Base-by-base conservation (phyloP, 169 alveolate species). In the Miamiensis avidus region DNA sequence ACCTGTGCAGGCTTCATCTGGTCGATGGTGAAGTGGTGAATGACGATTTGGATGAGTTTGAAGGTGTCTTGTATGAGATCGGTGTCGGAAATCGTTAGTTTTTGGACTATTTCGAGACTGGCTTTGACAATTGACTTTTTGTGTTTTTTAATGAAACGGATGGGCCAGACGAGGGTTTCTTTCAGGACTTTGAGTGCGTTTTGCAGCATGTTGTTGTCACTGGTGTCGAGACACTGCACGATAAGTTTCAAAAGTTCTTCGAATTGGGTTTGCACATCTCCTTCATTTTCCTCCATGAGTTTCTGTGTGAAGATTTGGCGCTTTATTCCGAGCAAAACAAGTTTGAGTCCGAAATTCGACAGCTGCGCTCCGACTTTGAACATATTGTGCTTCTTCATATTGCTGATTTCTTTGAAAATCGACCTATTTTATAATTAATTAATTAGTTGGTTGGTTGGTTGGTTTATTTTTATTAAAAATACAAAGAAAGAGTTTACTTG, bases 51-150 rank as follows among this genome's bases (percentile, higher is more conserved):
- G 6, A 79, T 64, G n/a, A 79, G n/a, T 30, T 79, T 79, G 29
- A 79, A 79, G 29, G 84, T 79, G 34, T 79, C 84, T 29, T 74
- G 1, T 29, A 79, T 49, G 64, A 79, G 20, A 11, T 79, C 84
- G 27, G 15, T 29, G 28, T 79, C 84, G 0, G 84, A 34, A 72
- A 34, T 49, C 0, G 84, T 79, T n/a, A 79, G 29, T 29, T 79
- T 79, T 29, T 34, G 64, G 29, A 79, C 25, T 20, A 79, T 79
- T 29, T 25, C 34, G 29, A 79, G 75, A 0, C 29, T 74, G 15
- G 84, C 31, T 0, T 33, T 0, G 0, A 79, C 76, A 15, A 74
- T 79, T 16, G 64, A 34, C 29, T 79, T 79, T 34, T 74, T 69
- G 32, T 34, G 34, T 0, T 72, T 72, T 65, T 79, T 79, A n/a